Evolutionary conservation across 495 filamentous ascomycete genomes (phyloP).

Genomic region (Aspergillus heteromorphus): DNA sequence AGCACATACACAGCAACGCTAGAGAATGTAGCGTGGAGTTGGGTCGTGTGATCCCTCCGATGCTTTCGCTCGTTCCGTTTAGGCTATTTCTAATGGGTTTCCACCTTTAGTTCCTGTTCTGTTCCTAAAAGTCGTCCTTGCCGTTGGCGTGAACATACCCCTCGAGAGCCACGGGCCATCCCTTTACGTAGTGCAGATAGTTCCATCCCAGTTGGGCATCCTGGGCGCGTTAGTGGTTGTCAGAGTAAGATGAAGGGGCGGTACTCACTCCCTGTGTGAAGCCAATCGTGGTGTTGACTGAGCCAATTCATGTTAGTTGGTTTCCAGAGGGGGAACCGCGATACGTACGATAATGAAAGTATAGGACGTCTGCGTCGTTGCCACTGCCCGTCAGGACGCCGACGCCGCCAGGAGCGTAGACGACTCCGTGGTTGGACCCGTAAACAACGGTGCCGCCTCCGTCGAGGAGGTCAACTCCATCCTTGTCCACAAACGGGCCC

Average conservation of each 20-base stretch:
- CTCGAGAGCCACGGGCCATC: constrained; percentile 34
- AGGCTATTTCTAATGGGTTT: not conserved
- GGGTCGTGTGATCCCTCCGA: not conserved
- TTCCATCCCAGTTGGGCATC: constrained; percentile 44
- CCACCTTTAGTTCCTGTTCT: not conserved
- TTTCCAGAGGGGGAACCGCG: no score
- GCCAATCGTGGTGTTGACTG: constrained; percentile 40
- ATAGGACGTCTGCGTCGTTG: constrained; percentile 36
- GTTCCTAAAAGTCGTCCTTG: not conserved
- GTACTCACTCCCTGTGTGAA: constrained; percentile 31
- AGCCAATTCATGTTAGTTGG: not conserved
- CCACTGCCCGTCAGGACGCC: constrained; percentile 32
- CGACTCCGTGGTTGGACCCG: constrained; percentile 38
- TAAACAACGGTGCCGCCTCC: constrained; percentile 43
- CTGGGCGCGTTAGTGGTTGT: constrained; percentile 15
- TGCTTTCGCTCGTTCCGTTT: not conserved
- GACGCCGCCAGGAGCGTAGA: constrained; percentile 45
- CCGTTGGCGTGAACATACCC: constrained; percentile 11
- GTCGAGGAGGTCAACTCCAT: constrained; percentile 21
- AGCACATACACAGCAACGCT: constrained; percentile 18
- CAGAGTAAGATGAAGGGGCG: not conserved
- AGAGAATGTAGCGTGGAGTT: constrained; percentile 3
- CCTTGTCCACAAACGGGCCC: constrained; percentile 41
- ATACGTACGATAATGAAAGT: constrained; percentile 41
- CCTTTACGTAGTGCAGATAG: constrained; percentile 36